These are phyloP conservation scores for Cardiospermum halicacabum DNA, from an alignment of 345 rosid species.

Conservation along the genomic window DNA sequence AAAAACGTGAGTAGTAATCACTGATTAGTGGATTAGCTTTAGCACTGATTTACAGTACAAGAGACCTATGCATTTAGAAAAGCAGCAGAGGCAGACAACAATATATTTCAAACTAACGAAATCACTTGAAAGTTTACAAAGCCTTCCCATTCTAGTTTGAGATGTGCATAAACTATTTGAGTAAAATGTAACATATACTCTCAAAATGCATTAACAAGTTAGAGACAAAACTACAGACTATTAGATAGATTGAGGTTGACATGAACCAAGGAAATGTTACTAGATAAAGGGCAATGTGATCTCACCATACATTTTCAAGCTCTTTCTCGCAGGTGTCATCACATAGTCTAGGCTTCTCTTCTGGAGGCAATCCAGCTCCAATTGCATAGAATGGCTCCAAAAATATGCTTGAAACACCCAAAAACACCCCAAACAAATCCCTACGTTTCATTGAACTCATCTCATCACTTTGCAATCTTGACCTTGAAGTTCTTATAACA, in stretches of 20 bases:
- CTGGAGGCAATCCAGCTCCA: slow-evolving; percentile 90
- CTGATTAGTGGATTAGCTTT: background rate
- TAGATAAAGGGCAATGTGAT: slow-evolving; percentile 32
- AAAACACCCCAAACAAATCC: slow-evolving; percentile 46
- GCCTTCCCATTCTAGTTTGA: background rate
- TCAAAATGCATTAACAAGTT: too few relatives aligned
- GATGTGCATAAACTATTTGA: background rate
- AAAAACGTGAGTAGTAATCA: background rate
- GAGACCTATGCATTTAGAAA: background rate
- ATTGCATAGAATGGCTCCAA: slow-evolving; percentile 29
- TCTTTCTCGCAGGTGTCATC: slow-evolving; percentile 76
- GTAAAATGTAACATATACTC: background rate
- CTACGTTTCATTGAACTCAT: slow-evolving; percentile 39
- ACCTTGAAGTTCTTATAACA: slow-evolving; percentile 27
- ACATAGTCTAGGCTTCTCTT: slow-evolving; percentile 69
- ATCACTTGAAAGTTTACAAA: background rate
- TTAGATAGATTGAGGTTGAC: background rate
- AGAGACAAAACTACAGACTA: background rate
- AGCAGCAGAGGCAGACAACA: background rate
- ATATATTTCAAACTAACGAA: background rate
- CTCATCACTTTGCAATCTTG: slow-evolving; percentile 18
- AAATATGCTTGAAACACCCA: slow-evolving; percentile 46
- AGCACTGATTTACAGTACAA: background rate
- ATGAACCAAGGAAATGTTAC: slow-evolving; percentile 1
- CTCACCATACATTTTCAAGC: slow-evolving; percentile 99